A percentile compares a stretch with the other conserved stretches of the same genome.
Evolutionary conservation across 306 rosid species (phyloP).

Genomic region (Malus fusca): DNA sequence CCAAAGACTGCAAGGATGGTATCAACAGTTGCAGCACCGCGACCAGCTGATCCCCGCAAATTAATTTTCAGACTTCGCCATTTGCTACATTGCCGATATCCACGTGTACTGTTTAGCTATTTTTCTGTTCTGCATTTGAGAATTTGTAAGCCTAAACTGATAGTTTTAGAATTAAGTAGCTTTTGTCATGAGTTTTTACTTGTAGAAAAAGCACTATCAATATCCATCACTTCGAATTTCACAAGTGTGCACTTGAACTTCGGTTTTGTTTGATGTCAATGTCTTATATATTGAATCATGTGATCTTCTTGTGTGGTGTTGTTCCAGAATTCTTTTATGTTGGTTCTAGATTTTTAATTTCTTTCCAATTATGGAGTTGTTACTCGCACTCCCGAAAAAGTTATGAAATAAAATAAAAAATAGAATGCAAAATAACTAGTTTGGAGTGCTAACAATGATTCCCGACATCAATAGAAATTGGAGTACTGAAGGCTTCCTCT

Average conservation of each 20-base stretch:
- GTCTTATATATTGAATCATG: neutral
- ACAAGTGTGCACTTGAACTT: conserved; percentile 18
- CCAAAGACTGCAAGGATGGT: conserved; percentile 94
- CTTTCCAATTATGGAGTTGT: no score
- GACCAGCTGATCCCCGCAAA: conserved; percentile 35
- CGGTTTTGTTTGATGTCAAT: conserved; percentile 16
- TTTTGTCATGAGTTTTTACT: conserved; percentile 32
- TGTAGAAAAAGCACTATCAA: conserved; percentile 21
- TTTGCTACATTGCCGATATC: conserved; percentile 21
- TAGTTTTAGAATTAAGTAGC: conserved; percentile 33
- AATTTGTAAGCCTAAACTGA: conserved; percentile 35
- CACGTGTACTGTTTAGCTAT: conserved; percentile 32
- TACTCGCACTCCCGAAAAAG: no score
- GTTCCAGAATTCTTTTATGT: neutral
- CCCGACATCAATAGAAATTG: no score
- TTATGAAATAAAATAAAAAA: no score
- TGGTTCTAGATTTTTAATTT: no score
- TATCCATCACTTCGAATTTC: conserved; percentile 14
- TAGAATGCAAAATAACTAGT: no score
- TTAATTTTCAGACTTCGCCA: conserved; percentile 26
- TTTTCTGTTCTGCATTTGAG: conserved; percentile 44
- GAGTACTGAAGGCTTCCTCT: no score
- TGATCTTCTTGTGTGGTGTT: neutral
- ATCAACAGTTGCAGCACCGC: conserved; percentile 68
- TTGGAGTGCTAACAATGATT: no score